Base-by-base conservation (phyloP, 2,329 filamentous ascomycete genomes). In the Hymenoscyphus albidus region DNA sequence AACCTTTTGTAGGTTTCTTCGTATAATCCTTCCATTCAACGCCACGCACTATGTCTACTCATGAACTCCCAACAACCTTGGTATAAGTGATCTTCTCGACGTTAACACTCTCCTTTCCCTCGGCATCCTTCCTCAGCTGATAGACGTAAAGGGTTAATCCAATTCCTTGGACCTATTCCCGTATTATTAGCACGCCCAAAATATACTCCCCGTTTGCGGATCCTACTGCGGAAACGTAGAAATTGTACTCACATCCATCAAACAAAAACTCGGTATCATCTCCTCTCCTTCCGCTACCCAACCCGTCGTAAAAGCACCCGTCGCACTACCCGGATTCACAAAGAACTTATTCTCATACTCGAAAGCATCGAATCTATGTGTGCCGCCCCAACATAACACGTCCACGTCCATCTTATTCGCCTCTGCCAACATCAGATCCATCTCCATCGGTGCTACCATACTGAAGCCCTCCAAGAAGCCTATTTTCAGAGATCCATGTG, bases 131-230 rank as follows among this genome's bases (percentile, higher is more conserved):
- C 76, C 88, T 86, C 74, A 93, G 78, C 76, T 93, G 90, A 76
- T 98, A 98, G 62, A 98, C 94, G 77, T 98, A 98, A 59, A 98
- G 83, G 65, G 96, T 96, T 70, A 98, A 84, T 16, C 96, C 96
- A 76, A 97, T 96, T 39, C 94, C 94, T 85, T 98, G 94, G 42
- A 96, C 92, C 92, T 96, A 71, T 67, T n/a, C 1, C 16, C 3
- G 2, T 18, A 51, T 51, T 51, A 64, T 76, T 56, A 76, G 73
- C 59, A 72, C 13, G 62, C 9, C 9, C 13, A 13, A n/a, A 51
- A n/a, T 7, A n/a, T 10, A 16, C 9, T 3, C 7, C 18, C 44
- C 44, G 22, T 51, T 1, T 51, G 7, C 18, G 12, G 2, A 5
- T n/a, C 18, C 44, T 18, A 48, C 16, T 7, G 22, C 22, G 27